Base-by-base conservation (phyloP, 2,329 filamentous ascomycete species). In the Botrytis hyacinthi region DNA sequence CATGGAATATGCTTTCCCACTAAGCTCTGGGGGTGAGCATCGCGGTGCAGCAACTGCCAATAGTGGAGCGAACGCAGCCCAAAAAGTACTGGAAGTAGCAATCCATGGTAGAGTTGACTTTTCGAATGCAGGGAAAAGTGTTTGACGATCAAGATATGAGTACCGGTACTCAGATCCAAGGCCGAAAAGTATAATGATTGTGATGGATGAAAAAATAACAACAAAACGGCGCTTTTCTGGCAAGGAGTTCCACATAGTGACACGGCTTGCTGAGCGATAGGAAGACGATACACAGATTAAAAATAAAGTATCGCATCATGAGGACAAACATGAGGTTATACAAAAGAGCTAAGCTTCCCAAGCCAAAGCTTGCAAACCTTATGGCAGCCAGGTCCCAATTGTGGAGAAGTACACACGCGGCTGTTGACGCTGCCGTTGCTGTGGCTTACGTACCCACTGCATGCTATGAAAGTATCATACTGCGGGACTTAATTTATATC, bases 1-100 rank as follows among this genome's bases (percentile, higher is more conserved):
- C 1, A n/a, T 51, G 0, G 73, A 70, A 22, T n/a, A 14, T n/a
- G 70, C 77, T 48, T 76, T 74, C 4, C 57, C 40, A 26, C 29
- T 44, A 9, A 76, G 67, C 22, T 70, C 40, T 57, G 76, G 74
- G 14, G 70, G 61, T 32, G 65, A 18, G 48, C 75, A 77, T 67
- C 73, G 70, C 29, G 77, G 77, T 20, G 73, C 74, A 48, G 73
- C 75, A 14, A 67, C 75, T 37, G 72, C 73, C 16, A 78, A 71
- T 3, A 76, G 46, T 1, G 74, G 75, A 42, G 77, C 76, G 42
- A 77, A 76, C 7, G 57, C n/a, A 37, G 68, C 35, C 77, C 77
- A 78, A 69, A 78, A 78, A 16, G 32, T 37, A 29, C 29, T 72
- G 20, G 71, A 57, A 26, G 60, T 26, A n/a, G 59, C 46, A 32